These are phyloP conservation scores for Collybia nuda DNA, from an alignment of 768 basidiomycete species.

Conservation along the genomic window DNA sequence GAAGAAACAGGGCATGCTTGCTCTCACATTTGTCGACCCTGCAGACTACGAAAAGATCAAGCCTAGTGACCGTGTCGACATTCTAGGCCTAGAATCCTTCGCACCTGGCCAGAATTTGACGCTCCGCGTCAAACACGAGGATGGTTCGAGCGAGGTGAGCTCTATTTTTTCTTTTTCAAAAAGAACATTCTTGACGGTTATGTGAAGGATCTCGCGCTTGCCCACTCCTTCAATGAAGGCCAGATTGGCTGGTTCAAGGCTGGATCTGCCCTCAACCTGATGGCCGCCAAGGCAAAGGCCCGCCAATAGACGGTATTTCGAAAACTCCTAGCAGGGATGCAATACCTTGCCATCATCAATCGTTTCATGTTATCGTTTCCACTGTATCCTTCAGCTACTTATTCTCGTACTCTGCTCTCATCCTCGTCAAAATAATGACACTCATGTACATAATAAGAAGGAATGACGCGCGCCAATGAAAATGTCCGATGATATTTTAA, in stretches of 20 bases:
- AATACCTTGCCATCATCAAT: not conserved
- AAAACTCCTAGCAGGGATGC: too few species aligned
- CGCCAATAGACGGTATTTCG: constrained; percentile 9
- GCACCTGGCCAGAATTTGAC: constrained; percentile 91
- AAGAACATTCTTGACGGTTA: constrained; percentile 4
- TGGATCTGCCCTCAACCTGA: constrained; percentile 90
- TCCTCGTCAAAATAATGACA: too few species aligned
- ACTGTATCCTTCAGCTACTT: constrained; percentile 2
- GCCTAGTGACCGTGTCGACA: constrained; percentile 86
- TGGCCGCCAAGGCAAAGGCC: constrained; percentile 65
- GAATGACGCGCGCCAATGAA: too few species aligned
- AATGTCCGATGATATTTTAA: too few species aligned
- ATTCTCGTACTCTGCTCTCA: too few species aligned
- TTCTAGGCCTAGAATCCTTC: constrained; percentile 86
- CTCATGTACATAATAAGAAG: too few species aligned
- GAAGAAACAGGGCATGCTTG: constrained; percentile 99
- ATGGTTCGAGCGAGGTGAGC: constrained; percentile 70
- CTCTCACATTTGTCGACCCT: constrained; percentile 87
- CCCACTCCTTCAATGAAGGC: constrained; percentile 95
- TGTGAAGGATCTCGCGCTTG: constrained; percentile 67
- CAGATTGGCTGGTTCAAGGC: constrained; percentile 99
- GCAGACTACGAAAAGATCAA: constrained; percentile 93
- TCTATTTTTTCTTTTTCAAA: not conserved
- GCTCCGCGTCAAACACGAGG: constrained; percentile 76
- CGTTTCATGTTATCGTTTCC: constrained; percentile 6